Evolutionary conservation across 2,329 filamentous ascomycete genomes (phyloP).

Genomic region (Trichoderma afroharzianum): DNA sequence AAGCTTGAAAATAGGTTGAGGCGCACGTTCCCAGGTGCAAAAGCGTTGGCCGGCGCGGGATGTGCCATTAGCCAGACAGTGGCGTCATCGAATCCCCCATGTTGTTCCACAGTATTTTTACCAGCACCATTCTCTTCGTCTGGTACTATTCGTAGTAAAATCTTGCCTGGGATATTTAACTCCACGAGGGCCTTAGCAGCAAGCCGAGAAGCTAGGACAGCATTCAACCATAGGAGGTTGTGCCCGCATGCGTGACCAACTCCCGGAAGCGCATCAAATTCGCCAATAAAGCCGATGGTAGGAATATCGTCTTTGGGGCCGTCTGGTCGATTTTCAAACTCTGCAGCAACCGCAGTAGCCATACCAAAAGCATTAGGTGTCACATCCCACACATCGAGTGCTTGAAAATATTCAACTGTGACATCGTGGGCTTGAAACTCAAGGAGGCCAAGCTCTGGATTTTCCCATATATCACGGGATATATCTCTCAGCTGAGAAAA

Average conservation of each 20-base stretch:
- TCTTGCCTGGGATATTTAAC: slow-evolving; percentile 24
- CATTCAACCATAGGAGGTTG: slow-evolving; percentile 42
- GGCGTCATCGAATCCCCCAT: slow-evolving; percentile 26
- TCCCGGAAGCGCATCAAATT: slow-evolving; percentile 44
- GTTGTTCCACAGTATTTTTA: slow-evolving; percentile 28
- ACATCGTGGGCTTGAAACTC: not conserved
- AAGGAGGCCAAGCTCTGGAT: not conserved
- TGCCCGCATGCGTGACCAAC: slow-evolving; percentile 46
- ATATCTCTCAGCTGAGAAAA: too few species aligned
- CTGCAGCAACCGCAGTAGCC: not conserved
- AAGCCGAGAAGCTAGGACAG: slow-evolving; percentile 30
- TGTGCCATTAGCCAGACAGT: slow-evolving; percentile 31
- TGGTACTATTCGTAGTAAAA: slow-evolving; percentile 39
- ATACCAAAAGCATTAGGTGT: not conserved
- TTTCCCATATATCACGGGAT: too few species aligned
- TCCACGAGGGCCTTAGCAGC: slow-evolving; percentile 27
- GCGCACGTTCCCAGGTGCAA: not conserved
- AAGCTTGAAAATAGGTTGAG: not conserved
- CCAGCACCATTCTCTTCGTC: slow-evolving; percentile 43
- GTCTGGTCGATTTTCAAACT: not conserved
- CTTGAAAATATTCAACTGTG: not conserved
- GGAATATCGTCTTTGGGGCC: not conserved
- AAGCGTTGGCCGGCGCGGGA: slow-evolving; percentile 14
- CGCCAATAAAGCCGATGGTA: slow-evolving; percentile 23
- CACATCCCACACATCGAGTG: not conserved